Evolutionary conservation across 306 rosid species (phyloP), one percentile per base, ranked within the genome.

Genomic region (Abrus pulchellus): DNA sequence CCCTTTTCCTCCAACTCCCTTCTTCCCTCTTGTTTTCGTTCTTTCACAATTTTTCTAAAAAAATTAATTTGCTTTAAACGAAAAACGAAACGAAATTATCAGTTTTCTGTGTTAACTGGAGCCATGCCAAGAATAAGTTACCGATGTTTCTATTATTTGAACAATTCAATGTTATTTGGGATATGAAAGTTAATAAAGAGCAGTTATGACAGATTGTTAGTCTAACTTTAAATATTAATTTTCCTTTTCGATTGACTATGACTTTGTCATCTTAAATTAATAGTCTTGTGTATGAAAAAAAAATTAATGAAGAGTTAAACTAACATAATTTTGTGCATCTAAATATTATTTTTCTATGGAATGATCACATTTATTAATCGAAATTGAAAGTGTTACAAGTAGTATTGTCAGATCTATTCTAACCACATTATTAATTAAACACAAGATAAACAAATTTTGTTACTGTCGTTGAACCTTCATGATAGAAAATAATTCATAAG

Each of bases 401-500:
- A 55, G 10, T 32, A 55, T 55, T 55, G 20, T 20, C 7, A 4
- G 11, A 11, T 55, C 29, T 53, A 36, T 36, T 36, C 40, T 36
- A 36, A 36, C 2, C n/a, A 52, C 57, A 52, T 52, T 52, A 52
- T 20, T 56, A 20, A 20, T 20, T 20, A 29, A 56, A 36, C 63
- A 27, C 28, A 56, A 3, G 36, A 56, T 56, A 56, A 56, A 56
- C 63, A 3, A 1, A 56, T 27, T 27, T 2, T 55, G 33, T 27
- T 55, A 55, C 32, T 29, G 20, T 27, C 20, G 61, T 3, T 36
- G 40, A 36, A 36, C 40, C 47, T 34, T 74, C 70, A 52, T 20
- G 40, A 29, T 36, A 64, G 29, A 64, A 27, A 64, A 65, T 77
- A 65, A 28, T 53, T 29, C 33, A 62, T 34, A 43, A 76, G 55